Evolutionary conservation across 768 basidiomycete genomes (phyloP), one percentile per base, ranked within the genome.

Genomic region (Mycena leptocephala): DNA sequence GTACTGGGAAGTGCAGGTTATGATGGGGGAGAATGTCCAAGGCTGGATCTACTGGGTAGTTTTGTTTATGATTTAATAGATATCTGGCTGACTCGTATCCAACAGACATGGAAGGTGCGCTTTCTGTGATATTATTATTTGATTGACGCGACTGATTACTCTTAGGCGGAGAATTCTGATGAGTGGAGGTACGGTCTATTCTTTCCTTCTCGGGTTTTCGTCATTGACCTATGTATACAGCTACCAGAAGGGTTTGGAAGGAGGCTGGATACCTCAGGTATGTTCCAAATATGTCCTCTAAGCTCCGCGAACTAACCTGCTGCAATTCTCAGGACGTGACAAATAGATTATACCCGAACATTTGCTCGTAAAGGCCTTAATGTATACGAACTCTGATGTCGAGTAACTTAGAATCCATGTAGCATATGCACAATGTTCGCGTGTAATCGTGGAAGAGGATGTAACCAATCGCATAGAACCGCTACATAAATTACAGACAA

Each of bases 1-100:
- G 81, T 95, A 94, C 78, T 97, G 93, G 90, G 95, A 97, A 80
- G 93, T 92, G 5, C 96, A 96, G 83, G 91, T 93, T 18, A 90
- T 90, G 72, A 88, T 95, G 65, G 95, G 93, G 26, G 95, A 96
- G 84, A 87, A 86, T 39, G 89, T 93, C 18, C 89, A 91, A 55
- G 94, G 94, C 24, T 95, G 94, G 94, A 86, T 94, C 5, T 94
- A 89, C 77, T 95, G 94, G 93, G 80, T 79, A 32, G 79, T 70
- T 3, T 20, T 43, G 8, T 75, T 28, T 43, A 65, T 51, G 22
- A 20, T 5, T 67, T 53, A 37, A 9, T 13, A 7, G 24, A 28
- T 20, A 24, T 58, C 18, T n/a, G 26, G 53, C 61, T 71, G 24
- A 69, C 9, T 88, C 51, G 82, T 88, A 11, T 90, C 82, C 26